Conservation (phyloP, 768 basidiomycete genomes). For the Naganishia antarctica region DNA sequence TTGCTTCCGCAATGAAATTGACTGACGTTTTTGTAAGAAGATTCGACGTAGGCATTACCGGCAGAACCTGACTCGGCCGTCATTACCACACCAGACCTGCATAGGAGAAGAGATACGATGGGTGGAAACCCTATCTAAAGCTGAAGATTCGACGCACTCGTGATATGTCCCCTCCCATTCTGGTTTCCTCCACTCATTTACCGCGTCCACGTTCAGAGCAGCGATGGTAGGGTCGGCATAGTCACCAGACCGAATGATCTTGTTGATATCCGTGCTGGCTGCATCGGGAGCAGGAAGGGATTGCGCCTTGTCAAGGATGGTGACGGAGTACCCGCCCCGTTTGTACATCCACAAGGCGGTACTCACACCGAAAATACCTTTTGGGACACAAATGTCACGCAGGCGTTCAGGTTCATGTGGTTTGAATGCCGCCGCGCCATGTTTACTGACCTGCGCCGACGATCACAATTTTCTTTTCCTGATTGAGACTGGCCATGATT, state of each 20-base stretch:
- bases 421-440: neutral
- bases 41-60: slow-evolving; percentile 53
- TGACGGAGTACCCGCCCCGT: slow-evolving; percentile 63
- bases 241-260: slow-evolving; percentile 49
- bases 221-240: slow-evolving; percentile 49
- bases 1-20: neutral
- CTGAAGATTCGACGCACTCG: slow-evolving; percentile 59
- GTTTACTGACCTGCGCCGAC: slow-evolving; percentile 61
- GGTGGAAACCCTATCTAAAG: neutral
- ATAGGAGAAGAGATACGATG: neutral
- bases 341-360: slow-evolving; percentile 72
- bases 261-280: slow-evolving; percentile 55
- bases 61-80: slow-evolving; percentile 13
- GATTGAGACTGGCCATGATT: neutral
- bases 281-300: slow-evolving; percentile 75
- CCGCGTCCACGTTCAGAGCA: slow-evolving; percentile 68
- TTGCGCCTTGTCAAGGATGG: slow-evolving; percentile 67
- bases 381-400: neutral
- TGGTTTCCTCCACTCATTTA: slow-evolving; percentile 66
- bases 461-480: slow-evolving; percentile 55
- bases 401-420: neutral
- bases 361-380: slow-evolving; percentile 71
- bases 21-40: slow-evolving; percentile 57
- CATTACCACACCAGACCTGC: slow-evolving; percentile 62
- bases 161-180: slow-evolving; percentile 60